Conservation (phyloP, 1,139 yeast genomes). For the Petasospora rhodanensis region DNA sequence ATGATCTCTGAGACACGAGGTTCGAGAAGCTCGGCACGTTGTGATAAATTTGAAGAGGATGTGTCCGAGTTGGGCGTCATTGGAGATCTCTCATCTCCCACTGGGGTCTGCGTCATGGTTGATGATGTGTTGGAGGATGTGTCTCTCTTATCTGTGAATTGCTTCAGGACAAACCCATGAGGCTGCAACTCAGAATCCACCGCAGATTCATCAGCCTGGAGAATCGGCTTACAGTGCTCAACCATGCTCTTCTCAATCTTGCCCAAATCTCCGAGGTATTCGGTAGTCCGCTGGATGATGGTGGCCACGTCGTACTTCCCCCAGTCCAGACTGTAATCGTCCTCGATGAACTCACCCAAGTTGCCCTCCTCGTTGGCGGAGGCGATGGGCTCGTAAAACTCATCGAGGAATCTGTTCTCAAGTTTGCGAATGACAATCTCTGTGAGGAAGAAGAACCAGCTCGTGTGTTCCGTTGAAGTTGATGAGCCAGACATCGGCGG, state of each 20-base stretch:
- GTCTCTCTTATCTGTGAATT: conserved; percentile 1
- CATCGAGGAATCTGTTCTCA: conserved; percentile 42
- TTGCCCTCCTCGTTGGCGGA: conserved; percentile 5
- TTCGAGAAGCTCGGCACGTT: conserved; percentile 3
- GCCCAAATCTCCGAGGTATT: conserved; percentile 16
- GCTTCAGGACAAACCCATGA: conserved; percentile 20
- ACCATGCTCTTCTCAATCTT: conserved; percentile 20
- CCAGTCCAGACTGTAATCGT: conserved; percentile 20
- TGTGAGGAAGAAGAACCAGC: conserved; percentile 46
- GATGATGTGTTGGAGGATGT: conserved; percentile 1
- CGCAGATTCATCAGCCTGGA: conserved; percentile 12
- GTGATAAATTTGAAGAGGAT: conserved; percentile 7
- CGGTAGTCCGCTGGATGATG: conserved; percentile 7
- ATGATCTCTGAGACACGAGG: conserved; percentile 19
- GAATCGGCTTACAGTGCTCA: conserved; percentile 12
- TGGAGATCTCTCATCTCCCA: conserved; percentile 3
- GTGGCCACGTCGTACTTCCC: conserved; percentile 12
- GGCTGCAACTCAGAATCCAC: conserved; percentile 17
- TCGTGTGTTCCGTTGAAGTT: conserved; percentile 31
- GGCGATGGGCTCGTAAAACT: conserved; percentile 26
- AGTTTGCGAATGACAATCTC: conserved; percentile 46
- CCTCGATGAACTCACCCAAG: conserved; percentile 14
- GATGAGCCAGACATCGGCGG: conserved; percentile 35
- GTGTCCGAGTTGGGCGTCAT: conserved; percentile 8
- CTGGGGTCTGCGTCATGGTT: too few species aligned